Conservation (phyloP, 164 flowering plant species). For the Nelumbo lutea region DNA sequence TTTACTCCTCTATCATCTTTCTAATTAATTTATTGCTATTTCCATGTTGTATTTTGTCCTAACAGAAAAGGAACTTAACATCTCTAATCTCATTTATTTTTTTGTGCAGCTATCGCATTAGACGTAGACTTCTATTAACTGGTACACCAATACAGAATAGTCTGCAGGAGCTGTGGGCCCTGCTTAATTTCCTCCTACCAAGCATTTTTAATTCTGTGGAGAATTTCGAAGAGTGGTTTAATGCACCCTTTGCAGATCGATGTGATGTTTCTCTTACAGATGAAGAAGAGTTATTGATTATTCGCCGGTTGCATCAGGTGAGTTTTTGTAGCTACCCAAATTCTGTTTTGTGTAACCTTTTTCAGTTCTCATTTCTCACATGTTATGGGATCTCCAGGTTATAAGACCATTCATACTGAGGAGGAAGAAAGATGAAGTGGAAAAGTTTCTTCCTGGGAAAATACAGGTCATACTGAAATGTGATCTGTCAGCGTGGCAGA, state of each 20-base stretch:
- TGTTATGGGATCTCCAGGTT: conserved; percentile 41
- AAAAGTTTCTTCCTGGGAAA: conserved; percentile 91
- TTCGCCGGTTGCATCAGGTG: conserved; percentile 96
- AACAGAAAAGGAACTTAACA: not conserved
- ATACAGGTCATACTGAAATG: conserved; percentile 93
- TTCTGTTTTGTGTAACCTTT: conserved; percentile 1
- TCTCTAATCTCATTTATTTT: conserved; percentile 16
- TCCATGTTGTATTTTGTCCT: not conserved
- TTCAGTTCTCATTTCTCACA: not conserved
- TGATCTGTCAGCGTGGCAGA: conserved; percentile 98
- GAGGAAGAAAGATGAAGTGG: conserved; percentile 97
- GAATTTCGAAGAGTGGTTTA: conserved; percentile 98
- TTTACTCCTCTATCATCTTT: no score
- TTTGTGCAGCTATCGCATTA: conserved; percentile 69
- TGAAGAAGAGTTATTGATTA: conserved; percentile 84
- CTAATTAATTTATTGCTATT: no score
- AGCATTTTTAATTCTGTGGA: conserved; percentile 86
- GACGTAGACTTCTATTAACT: conserved; percentile 86
- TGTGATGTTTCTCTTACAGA: conserved; percentile 76
- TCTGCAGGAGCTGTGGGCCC: conserved; percentile 91
- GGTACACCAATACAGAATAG: conserved; percentile 99
- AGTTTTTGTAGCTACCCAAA: conserved; percentile 17
- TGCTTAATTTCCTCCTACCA: conserved; percentile 96
- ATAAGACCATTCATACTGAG: conserved; percentile 95
- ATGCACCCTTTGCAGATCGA: conserved; percentile 96